Evolutionary conservation across 2,329 filamentous ascomycete genomes (phyloP), one percentile per base, ranked within the genome.

Genomic region (Colletotrichum sp.): DNA sequence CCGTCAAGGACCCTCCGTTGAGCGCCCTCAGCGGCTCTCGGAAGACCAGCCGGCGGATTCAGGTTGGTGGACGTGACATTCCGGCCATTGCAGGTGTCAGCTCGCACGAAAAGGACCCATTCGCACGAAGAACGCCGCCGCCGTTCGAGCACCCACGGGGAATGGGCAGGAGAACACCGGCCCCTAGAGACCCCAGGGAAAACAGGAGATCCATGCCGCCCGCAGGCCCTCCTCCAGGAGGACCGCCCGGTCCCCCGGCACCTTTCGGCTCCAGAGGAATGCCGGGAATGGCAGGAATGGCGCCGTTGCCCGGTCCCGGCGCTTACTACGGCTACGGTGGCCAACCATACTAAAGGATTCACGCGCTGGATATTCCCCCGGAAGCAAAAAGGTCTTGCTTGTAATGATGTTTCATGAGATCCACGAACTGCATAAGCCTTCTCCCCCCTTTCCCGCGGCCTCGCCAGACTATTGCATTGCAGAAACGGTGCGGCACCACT

Each of bases 1-100:
- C 86, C 18, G 90, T 93, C 44, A 90, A 90, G 79, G 89, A 93
- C 73, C 92, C 92, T 36, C 91, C 91, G 5, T 83, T 93, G 77
- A 90, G 89, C 79, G 89, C 89, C 72, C 84, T 91, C 73, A 87
- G 82, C 76, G 87, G 87, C 73, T 84, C 86, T 36, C 86, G 89
- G 68, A 91, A 90, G 81, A 82, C 83, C 44, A 82, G 81, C 64
- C 87, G 89, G 71, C 81, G 80, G 12, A 76, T 81, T 75, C 26
- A 28, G 26, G 57, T 60, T 60, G 32, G 18, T 32, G 77, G 34
- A 30, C 64, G 63, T 9, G 64, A 81, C 81, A 9, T 80, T 82
- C 82, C 81, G 5, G 83, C 84, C 13, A 82, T 87, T 28, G 84
- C 84, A n/a, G 83, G 83, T 74, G 83, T 85, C 6, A 78, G 81